phyloP scores from a whole-genome alignment of 495 filamentous ascomycete species.

The Hypoxylon lenormandii region DNA sequence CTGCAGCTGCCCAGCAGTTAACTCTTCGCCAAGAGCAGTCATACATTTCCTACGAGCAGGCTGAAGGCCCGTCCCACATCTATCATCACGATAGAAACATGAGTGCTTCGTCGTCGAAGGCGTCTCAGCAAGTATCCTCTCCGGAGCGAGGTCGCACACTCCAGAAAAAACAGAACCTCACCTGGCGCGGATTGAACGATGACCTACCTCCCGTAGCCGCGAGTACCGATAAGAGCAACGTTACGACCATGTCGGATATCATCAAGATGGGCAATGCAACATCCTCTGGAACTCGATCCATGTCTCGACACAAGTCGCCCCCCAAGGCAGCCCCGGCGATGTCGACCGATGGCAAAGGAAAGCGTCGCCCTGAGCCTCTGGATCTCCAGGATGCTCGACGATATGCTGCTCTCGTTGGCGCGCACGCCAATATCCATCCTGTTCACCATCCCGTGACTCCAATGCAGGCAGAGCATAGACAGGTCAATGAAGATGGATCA shows the following conservation, averaged over 20 bases:
- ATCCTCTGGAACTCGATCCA: constrained; percentile 11
- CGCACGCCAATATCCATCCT: constrained; percentile 8
- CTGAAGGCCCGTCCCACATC: background rate
- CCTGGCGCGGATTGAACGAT: constrained; percentile 19
- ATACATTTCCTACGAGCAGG: background rate
- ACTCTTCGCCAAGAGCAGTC: no score
- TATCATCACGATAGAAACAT: background rate
- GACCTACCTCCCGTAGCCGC: constrained; percentile 24
- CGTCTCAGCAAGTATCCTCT: constrained; percentile 13
- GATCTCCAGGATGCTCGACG: constrained; percentile 5
- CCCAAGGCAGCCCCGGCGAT: constrained; percentile 6
- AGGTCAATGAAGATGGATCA: background rate
- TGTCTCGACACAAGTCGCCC: constrained; percentile 29
- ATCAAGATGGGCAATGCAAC: constrained; percentile 1
- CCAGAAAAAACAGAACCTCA: constrained; percentile 28
- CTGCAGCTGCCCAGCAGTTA: no score
- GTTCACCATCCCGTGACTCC: constrained; percentile 16
- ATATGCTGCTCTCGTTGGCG: background rate
- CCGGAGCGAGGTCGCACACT: constrained; percentile 31
- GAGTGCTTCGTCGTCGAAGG: background rate
- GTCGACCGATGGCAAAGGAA: constrained; percentile 1
- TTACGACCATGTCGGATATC: constrained; percentile 45
- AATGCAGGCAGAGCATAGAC: background rate
- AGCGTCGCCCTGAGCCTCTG: constrained; percentile 29
- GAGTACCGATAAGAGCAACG: constrained; percentile 16